Evolutionary conservation across 495 filamentous ascomycete species (phyloP), one percentile per base, ranked within the genome.

Genomic region (Penicillium goetzii): DNA sequence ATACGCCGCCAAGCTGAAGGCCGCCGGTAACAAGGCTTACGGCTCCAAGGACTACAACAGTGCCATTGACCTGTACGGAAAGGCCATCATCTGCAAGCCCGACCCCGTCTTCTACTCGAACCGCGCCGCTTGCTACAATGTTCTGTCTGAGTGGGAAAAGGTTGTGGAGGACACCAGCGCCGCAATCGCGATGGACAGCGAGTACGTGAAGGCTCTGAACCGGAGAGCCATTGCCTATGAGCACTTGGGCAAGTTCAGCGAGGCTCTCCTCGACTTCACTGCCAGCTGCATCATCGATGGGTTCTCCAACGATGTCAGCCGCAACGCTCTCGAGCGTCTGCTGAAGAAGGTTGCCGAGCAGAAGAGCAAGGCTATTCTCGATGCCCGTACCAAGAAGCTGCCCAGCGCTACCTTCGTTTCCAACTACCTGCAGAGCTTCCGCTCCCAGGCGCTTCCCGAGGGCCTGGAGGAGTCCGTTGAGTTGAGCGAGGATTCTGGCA

Each of bases 71-170:
- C 84, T 99, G 38, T 99, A 99, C 76, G 89, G 91, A 56, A 90
- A 95, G 79, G 95, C 95, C 28, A 95, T 99, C 67, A 77, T 98
- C 34, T 99, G 95, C 89, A 97, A 92, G 81, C 89, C 92, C 40
- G 96, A 99, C 72, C 92, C 95, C 4, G 92, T 99, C 71, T 99
- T 92, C 84, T 99, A 96, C 84, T 98, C 94, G 50, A 99, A 99
- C 81, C 88, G 95, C 47, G 96, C 96, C 52, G 95, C 95, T 55
- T 99, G 95, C 82, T 97, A 92, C 81, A 98, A 96, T 73, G 93
- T 96, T 53, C 85, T 93, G 64, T 86, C 84, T 34, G 80, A 96
- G 57, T 99, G 94, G 94, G 89, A 94, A 30, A 97, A 96, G 82
- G 95, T 97, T 61, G 89, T 98, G 60, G 96, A 96, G 67, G 95